Percentiles rank a stretch among this genome's conserved stretches.
These are phyloP conservation scores for Panellus pusillus DNA, from an alignment of 768 basidiomycete species.

Conservation along the genomic window DNA sequence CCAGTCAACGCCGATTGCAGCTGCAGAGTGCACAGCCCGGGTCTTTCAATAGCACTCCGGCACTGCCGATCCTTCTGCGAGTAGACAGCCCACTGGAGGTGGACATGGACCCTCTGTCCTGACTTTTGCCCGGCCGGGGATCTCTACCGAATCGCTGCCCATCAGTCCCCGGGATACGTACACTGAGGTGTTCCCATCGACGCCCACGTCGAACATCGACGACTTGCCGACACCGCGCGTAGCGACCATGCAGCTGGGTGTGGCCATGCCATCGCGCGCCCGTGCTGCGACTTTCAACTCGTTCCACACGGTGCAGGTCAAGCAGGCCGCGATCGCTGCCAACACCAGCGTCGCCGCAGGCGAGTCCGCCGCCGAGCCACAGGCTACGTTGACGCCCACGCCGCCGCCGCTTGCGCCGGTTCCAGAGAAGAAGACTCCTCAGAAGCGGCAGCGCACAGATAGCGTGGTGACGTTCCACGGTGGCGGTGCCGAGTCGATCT, in stretches of 20 bases:
- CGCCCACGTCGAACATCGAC: conserved; percentile 23
- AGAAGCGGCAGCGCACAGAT: conserved; percentile 44
- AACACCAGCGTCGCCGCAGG: neutral
- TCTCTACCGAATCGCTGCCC: conserved; percentile 73
- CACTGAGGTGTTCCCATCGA: conserved; percentile 18
- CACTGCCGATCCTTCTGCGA: conserved; percentile 34
- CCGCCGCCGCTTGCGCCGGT: conserved; percentile 15
- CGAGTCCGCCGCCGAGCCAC: conserved; percentile 4
- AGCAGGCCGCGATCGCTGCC: conserved; percentile 6
- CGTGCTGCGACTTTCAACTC: conserved; percentile 23
- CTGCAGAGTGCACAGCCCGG: conserved; percentile 21
- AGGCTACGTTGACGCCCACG: conserved; percentile 9
- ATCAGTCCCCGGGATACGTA: conserved; percentile 21
- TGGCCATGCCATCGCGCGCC: conserved; percentile 15
- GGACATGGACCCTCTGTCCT: conserved; percentile 76
- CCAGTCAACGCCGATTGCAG: conserved; percentile 28
- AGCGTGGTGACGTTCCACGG: conserved; percentile 68
- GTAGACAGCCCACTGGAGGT: conserved; percentile 50
- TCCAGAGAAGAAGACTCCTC: conserved; percentile 17
- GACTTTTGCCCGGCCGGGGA: conserved; percentile 71
- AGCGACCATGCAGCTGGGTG: conserved; percentile 16
- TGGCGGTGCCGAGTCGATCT: conserved; percentile 89
- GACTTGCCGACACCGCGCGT: conserved; percentile 38
- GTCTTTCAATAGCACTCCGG: conserved; percentile 32
- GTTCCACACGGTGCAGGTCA: conserved; percentile 8